These are phyloP conservation scores for Coemansia sp. DNA, from an alignment of 192 early-diverging fungal species.

Conservation along the genomic window DNA sequence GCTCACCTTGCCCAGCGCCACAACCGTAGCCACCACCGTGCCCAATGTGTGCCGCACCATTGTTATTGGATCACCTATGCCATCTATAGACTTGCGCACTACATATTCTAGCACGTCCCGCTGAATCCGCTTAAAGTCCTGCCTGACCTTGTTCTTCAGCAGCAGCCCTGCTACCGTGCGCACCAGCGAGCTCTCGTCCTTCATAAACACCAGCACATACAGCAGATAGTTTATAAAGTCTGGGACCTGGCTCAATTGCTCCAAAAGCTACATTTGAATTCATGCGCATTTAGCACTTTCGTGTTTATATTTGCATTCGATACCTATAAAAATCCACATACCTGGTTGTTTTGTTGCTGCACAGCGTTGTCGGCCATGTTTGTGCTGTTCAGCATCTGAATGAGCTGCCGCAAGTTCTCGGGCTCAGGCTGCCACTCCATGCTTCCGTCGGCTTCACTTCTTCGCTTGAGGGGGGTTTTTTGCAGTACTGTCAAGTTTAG, in stretches of 20 bases:
- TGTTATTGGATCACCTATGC: conserved; percentile 68
- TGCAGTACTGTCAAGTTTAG: background rate
- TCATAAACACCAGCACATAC: conserved; percentile 77
- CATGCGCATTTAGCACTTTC: background rate
- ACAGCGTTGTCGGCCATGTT: conserved; percentile 66
- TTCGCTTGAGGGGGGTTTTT: background rate
- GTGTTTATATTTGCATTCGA: background rate
- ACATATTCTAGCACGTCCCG: conserved; percentile 66
- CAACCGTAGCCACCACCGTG: conserved; percentile 84
- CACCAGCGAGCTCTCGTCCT: conserved; percentile 61
- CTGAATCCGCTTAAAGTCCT: conserved; percentile 54
- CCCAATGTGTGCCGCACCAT: conserved; percentile 79
- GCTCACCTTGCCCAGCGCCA: conserved; percentile 63
- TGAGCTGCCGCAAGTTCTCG: conserved; percentile 72
- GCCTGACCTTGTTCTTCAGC: conserved; percentile 74
- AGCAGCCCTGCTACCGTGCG: conserved; percentile 83
- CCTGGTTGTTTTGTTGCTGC: conserved; percentile 72
- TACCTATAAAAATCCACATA: conserved; percentile 35
- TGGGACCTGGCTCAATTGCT: conserved; percentile 72
- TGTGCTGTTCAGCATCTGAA: conserved; percentile 73
- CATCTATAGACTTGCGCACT: conserved; percentile 58
- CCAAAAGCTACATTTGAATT: conserved; percentile 59
- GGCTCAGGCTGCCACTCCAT: conserved; percentile 77
- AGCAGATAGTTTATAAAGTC: conserved; percentile 91
- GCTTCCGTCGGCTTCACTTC: no score